Base-by-base conservation (phyloP, 208 protist genomes). In the Kentomonas sorsogonicus region DNA sequence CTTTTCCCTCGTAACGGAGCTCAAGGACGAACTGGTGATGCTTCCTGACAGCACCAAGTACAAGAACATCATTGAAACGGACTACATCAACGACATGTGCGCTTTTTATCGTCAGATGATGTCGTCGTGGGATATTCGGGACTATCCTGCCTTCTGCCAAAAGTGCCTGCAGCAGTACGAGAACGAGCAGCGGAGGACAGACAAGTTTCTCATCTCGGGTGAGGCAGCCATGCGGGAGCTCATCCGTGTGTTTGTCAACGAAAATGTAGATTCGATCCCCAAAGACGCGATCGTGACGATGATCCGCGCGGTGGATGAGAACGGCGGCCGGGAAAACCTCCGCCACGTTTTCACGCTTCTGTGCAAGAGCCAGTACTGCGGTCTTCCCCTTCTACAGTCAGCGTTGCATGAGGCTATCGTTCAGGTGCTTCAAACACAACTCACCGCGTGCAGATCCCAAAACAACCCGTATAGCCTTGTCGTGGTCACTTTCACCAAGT, bases 11-110 rank as follows among this genome's bases (percentile, higher is more conserved):
- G 65, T 48, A 0, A 41, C 58, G 0, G 69, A 77, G 38, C 59
- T 82, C 22, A 77, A 74, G 51, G 70, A 77, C 23, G 65, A 72
- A 6, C 45, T 82, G 18, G 64, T 63, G 11, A 77, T 82, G 62
- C 60, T 82, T 1, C 63, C 66, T 6, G 66, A 77, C 30, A 55
- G 41, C n/a, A 66, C 45, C 5, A 60, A 69, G n/a, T 82, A 82
- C 44, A 40, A 45, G 20, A 60, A 11, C 20, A 56, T 82, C 5
- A 46, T 82, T 6, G 75, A 82, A 53, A 34, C 30, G 1, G 54
- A 56, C 25, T 82, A 77, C 55, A 52, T 72, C 22, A 36, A 47
- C 3, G 60, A 77, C 39, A 67, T 77, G 62, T 52, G 60, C n/a
- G 39, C 45, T 30, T 63, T 66, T 47, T 77, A 63, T 54, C 11